A percentile compares a stretch with the other conserved stretches of the same genome.
Evolutionary conservation across 305 asterid genomes (phyloP).

Genomic region (Fraxinus sp.): DNA sequence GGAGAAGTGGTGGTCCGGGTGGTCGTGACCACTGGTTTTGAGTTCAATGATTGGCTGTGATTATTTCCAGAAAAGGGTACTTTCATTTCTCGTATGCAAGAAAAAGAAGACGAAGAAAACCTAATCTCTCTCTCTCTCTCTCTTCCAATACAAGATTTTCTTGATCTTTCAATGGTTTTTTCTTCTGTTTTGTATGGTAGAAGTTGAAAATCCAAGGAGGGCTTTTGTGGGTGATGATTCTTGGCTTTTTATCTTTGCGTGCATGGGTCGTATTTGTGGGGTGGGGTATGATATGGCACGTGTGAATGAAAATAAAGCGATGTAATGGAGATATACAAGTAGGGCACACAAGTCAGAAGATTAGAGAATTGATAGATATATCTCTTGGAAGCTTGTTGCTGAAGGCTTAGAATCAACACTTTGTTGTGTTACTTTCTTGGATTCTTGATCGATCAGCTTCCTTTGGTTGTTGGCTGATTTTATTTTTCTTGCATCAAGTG

Average conservation of each 20-base stretch:
- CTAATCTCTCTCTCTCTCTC: not conserved
- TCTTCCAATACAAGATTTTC: not conserved
- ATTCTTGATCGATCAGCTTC: slow-evolving; percentile 26
- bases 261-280: slow-evolving; percentile 29
- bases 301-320: slow-evolving; percentile 6
- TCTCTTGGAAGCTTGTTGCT: slow-evolving; percentile 41
- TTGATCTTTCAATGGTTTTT: not conserved
- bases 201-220: slow-evolving; percentile 12
- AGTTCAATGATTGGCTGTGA: slow-evolving; percentile 27
- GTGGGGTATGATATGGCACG: slow-evolving; percentile 10
- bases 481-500: slow-evolving; percentile 6
- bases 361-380: slow-evolving; percentile 26
- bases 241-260: slow-evolving; percentile 53
- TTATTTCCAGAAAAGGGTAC: slow-evolving; percentile 68
- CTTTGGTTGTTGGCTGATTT: not conserved
- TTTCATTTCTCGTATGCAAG: slow-evolving; percentile 63
- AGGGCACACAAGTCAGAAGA: slow-evolving; percentile 32
- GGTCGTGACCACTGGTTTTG: slow-evolving; percentile 28
- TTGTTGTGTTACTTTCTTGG: slow-evolving; percentile 26
- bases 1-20: slow-evolving; percentile 4
- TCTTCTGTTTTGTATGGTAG: not conserved
- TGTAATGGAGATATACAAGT: slow-evolving; percentile 26
- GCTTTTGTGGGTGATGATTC: slow-evolving; percentile 43
- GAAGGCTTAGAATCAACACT: slow-evolving; percentile 36
- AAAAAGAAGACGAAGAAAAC: not conserved